Conservation (phyloP, 192 early-diverging fungal genomes). For the Geranomyces variabilis region DNA sequence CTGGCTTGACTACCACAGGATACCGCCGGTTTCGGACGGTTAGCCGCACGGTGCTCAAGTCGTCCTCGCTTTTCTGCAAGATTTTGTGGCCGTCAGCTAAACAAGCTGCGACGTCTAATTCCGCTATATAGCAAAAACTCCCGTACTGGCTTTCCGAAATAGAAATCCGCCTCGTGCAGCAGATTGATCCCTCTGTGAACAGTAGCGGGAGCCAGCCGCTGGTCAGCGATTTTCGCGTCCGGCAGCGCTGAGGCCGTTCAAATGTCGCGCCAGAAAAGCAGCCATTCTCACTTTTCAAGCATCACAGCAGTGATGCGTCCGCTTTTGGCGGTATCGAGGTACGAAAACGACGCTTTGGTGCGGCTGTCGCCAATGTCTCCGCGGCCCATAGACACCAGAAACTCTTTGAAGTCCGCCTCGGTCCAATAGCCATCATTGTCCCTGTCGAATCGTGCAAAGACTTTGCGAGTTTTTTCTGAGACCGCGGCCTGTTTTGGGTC, state of each 20-base stretch:
- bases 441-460: conserved; percentile 25
- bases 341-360: conserved; percentile 20
- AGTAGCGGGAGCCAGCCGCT: no score
- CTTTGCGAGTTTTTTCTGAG: conserved; percentile 13
- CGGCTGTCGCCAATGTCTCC: conserved; percentile 26
- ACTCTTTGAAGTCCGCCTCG: conserved; percentile 24
- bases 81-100: no score
- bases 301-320: conserved; percentile 28
- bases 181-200: conserved; percentile 30
- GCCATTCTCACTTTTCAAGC: conserved; percentile 30
- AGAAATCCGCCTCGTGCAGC: conserved; percentile 25
- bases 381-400: conserved; percentile 22
- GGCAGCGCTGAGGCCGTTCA: no score
- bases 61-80: conserved; percentile 16
- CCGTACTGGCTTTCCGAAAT: conserved; percentile 29
- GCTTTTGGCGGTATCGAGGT: conserved; percentile 25
- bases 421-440: conserved; percentile 35
- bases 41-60: conserved; percentile 19
- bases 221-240: no score
- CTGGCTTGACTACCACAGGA: conserved; percentile 26
- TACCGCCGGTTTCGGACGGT: conserved; percentile 22
- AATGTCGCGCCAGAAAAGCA: background rate
- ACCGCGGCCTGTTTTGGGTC: background rate
- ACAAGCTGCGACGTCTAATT: no score
- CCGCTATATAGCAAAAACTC: no score